Evolutionary conservation across 2,329 filamentous ascomycete species (phyloP), one percentile per base, ranked within the genome.

Genomic region (Zasmidium cellare): DNA sequence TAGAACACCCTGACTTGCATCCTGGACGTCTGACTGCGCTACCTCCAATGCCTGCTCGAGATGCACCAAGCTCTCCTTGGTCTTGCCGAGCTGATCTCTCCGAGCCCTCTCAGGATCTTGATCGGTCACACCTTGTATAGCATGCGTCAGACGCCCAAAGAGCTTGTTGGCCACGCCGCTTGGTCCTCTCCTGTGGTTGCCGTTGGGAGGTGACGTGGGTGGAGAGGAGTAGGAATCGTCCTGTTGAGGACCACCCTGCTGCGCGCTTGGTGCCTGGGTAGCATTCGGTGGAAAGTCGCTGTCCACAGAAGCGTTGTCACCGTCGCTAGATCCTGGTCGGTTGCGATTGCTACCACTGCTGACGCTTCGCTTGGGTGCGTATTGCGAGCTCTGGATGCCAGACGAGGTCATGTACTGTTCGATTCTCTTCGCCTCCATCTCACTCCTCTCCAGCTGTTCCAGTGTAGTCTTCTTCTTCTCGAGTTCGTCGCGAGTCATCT

Each of bases 61-160:
- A 78, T 97, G 84, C 14, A 79, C 83, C 61, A 99, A 86, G 57
- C 87, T 90, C 76, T 99, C 94, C 64, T 88, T 87, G 0, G 94
- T 99, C 81, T 97, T 97, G 41, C 93, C 92, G 66, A 99, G 97
- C 63, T 91, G 89, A 73, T 99, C 94, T 54, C 94, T 84, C 53
- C 94, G 84, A 46, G 92, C 96, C 62, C 92, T 84, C 76, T 99
- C 94, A 0, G 94, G 94, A 71, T 99, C 94, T 45, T 96, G 91
- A 72, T 99, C 94, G 1, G 94, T 93, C 68, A 97, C 93, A 3
- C 94, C 94, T 70, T 97, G 91, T 31, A 97, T 91, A 0, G 94
- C 94, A 76, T 99, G 93, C 55, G 91, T 96, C 61, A 99, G 88
- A 11, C 92, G 90, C 0, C 93, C 94, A 73, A 99, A 97, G 53